phyloP scores from a whole-genome alignment of 768 basidiomycete genomes.

The Boletus sp. region DNA sequence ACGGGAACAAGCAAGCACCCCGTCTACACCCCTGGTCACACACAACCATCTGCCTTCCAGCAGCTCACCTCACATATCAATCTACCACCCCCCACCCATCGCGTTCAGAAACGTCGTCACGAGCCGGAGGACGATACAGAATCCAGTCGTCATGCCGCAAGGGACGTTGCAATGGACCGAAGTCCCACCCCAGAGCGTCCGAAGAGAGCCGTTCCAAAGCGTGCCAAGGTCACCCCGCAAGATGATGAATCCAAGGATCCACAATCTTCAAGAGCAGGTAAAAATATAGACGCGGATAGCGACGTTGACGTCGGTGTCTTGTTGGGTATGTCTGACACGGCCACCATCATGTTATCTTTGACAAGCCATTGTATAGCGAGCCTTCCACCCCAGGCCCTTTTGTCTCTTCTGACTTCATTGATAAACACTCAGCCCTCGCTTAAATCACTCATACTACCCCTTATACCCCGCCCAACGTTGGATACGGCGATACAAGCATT shows the following conservation, averaged over 20 bases:
- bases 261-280: conserved; percentile 48
- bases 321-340: conserved; percentile 49
- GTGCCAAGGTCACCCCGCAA: conserved; percentile 38
- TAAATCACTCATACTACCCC: conserved; percentile 66
- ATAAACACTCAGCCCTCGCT: conserved; percentile 66
- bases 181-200: conserved; percentile 82
- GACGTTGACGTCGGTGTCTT: conserved; percentile 74
- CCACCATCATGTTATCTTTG: conserved; percentile 5
- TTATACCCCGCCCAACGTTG: conserved; percentile 84
- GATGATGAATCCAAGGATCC: conserved; percentile 39
- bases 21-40: conserved; percentile 38
- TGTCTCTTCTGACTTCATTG: conserved; percentile 71
- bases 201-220: conserved; percentile 68
- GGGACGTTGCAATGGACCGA: conserved; percentile 79
- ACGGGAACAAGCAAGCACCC: conserved; percentile 48
- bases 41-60: conserved; percentile 49
- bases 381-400: conserved; percentile 71
- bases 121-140: conserved; percentile 70
- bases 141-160: conserved; percentile 30
- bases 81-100: conserved; percentile 38
- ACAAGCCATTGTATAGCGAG: conserved; percentile 51
- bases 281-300: conserved; percentile 37
- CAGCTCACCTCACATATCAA: conserved; percentile 53
- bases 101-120: conserved; percentile 60
- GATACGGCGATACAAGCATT: conserved; percentile 72